phyloP scores from a whole-genome alignment of 129 eudicot species.

The Gnaphalium uliginosum region DNA sequence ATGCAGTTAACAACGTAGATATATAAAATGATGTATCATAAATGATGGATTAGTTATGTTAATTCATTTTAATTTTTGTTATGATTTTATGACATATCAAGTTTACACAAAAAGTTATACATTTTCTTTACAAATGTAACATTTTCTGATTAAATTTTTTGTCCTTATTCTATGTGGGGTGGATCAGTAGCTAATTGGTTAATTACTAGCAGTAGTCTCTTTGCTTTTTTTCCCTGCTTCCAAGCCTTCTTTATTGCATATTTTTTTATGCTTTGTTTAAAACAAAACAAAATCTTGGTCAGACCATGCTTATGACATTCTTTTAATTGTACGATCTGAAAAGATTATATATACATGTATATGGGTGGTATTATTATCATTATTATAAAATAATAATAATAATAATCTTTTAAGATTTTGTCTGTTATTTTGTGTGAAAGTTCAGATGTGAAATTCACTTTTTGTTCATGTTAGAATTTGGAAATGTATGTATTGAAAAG shows the following conservation, averaged over 20 bases:
- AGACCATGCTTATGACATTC: conserved; percentile 39
- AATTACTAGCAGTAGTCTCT: conserved; percentile 31
- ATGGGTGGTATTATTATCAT: conserved; percentile 1
- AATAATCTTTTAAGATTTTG: neutral
- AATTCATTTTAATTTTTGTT: too few relatives aligned
- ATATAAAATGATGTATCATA: too few relatives aligned
- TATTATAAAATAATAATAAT: too few relatives aligned
- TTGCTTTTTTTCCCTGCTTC: conserved; percentile 30
- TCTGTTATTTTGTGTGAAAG: conserved; percentile 8
- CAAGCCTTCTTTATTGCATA: conserved; percentile 27
- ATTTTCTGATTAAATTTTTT: neutral
- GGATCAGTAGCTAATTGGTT: conserved; percentile 11
- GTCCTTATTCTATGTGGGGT: neutral
- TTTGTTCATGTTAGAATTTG: neutral
- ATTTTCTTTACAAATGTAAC: neutral
- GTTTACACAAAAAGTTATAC: too few relatives aligned
- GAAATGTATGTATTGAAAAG: neutral
- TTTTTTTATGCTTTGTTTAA: conserved; percentile 37
- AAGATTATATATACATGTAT: conserved; percentile 16
- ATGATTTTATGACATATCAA: too few relatives aligned
- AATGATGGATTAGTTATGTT: too few relatives aligned
- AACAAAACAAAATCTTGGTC: conserved; percentile 31
- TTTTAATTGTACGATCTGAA: conserved; percentile 26
- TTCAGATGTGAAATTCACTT: neutral
- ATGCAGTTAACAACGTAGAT: too few relatives aligned